Conservation (phyloP, 192 early-diverging fungal species). For the Backusella westeae region DNA sequence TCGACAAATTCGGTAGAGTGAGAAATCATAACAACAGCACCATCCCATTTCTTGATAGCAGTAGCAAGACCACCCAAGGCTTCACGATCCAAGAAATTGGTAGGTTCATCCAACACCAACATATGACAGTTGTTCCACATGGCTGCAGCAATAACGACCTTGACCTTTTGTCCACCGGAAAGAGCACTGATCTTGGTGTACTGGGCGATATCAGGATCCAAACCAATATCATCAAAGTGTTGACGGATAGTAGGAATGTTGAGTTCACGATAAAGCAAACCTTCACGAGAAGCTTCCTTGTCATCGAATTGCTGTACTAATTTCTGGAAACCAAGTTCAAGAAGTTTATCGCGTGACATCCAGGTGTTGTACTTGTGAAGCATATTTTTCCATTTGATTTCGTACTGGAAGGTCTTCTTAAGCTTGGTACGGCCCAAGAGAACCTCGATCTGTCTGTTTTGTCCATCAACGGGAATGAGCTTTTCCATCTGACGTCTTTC, state of each 20-base stretch:
- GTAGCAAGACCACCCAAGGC: constrained; percentile 71
- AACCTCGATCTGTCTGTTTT: constrained; percentile 58
- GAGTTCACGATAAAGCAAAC: constrained; percentile 68
- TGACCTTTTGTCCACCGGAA: constrained; percentile 86
- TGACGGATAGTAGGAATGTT: constrained; percentile 64
- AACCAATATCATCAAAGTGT: constrained; percentile 71
- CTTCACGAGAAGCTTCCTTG: constrained; percentile 71
- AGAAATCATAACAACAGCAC: constrained; percentile 81
- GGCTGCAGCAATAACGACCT: constrained; percentile 80
- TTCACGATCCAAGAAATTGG: constrained; percentile 74
- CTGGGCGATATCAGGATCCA: constrained; percentile 74
- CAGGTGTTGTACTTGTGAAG: constrained; percentile 68
- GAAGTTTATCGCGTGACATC: constrained; percentile 66
- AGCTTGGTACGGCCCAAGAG: constrained; percentile 73
- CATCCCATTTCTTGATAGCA: constrained; percentile 70
- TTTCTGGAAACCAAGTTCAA: constrained; percentile 74
- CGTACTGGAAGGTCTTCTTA: constrained; percentile 80
- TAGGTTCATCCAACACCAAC: constrained; percentile 70
- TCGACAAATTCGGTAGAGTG: constrained; percentile 74
- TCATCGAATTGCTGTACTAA: constrained; percentile 77
- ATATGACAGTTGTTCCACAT: constrained; percentile 89
- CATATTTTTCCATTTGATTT: constrained; percentile 70
- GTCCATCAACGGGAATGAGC: constrained; percentile 48
- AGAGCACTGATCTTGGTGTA: constrained; percentile 74
- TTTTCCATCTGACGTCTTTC: constrained; percentile 68